These are phyloP conservation scores for Aureobasidium sp. DNA, from an alignment of 2,329 filamentous ascomycete genomes.

Conservation along the genomic window DNA sequence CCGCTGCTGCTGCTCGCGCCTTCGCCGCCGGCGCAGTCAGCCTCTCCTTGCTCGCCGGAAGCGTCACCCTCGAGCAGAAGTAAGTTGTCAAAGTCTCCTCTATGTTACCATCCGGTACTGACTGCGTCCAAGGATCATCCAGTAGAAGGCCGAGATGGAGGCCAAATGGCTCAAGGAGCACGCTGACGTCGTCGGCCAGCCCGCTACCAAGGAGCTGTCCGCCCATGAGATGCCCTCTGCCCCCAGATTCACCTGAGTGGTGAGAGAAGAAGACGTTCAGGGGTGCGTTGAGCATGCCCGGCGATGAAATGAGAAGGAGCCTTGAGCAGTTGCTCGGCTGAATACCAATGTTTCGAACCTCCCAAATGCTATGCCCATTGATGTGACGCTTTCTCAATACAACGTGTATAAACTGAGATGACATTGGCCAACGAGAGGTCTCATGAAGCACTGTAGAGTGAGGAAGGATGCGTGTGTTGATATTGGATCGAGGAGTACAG, in stretches of 20 bases:
- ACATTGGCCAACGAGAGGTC: too few species aligned
- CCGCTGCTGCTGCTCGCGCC: background rate
- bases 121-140: background rate
- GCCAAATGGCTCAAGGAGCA: background rate
- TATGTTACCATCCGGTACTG: background rate
- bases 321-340: background rate
- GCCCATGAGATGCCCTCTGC: background rate
- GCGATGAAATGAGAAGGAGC: background rate
- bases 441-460: too few species aligned
- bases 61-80: slow-evolving; percentile 5
- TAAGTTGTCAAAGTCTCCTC: background rate
- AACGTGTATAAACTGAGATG: background rate
- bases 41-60: background rate
- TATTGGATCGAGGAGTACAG: too few species aligned
- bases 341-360: background rate
- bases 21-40: background rate
- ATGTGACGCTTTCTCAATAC: background rate
- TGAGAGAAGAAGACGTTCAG: background rate
- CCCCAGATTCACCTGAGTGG: background rate
- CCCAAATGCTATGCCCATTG: background rate
- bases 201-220: background rate
- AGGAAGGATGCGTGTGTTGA: too few species aligned
- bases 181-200: background rate
- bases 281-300: background rate
- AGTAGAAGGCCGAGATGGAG: slow-evolving; percentile 2